Conservation (phyloP, 352 stramenopile species). For the Phytophthora gonapodyides region DNA sequence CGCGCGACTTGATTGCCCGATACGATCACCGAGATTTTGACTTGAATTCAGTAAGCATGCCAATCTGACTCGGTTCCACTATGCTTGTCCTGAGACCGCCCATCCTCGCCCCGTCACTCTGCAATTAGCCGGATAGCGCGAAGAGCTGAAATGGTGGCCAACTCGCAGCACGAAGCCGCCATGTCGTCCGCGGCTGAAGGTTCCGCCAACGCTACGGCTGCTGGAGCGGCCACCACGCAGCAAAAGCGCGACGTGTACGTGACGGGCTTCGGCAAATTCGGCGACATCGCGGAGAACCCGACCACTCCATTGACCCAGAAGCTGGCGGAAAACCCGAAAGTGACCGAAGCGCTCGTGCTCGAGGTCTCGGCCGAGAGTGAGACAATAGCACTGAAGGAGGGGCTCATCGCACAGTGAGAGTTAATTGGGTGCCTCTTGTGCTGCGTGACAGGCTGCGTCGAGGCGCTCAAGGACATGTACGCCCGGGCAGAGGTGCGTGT, state of each 20-base stretch:
- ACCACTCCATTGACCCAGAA: slow-evolving; percentile 65
- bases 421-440: neutral
- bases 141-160: slow-evolving; percentile 26
- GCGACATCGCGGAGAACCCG: slow-evolving; percentile 81
- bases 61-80: slow-evolving; percentile 16
- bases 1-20: slow-evolving; percentile 19
- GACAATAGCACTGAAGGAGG: slow-evolving; percentile 2
- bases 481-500: slow-evolving; percentile 33
- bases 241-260: slow-evolving; percentile 69
- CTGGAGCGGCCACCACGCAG: neutral
- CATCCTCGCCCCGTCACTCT: too few species aligned
- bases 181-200: neutral
- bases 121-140: neutral
- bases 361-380: slow-evolving; percentile 70
- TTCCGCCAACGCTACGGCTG: neutral
- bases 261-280: slow-evolving; percentile 87
- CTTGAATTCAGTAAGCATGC: slow-evolving; percentile 10
- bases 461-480: slow-evolving; percentile 37
- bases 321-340: slow-evolving; percentile 59
- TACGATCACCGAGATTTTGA: slow-evolving; percentile 25
- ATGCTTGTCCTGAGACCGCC: slow-evolving; percentile 4
- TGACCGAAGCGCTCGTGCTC: slow-evolving; percentile 70
- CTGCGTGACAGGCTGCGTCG: slow-evolving; percentile 26
- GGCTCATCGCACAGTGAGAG: too few species aligned
- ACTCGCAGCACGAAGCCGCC: slow-evolving; percentile 23